Base-by-base conservation (phyloP, 495 filamentous ascomycete genomes). In the Hypoxylon rickii region DNA sequence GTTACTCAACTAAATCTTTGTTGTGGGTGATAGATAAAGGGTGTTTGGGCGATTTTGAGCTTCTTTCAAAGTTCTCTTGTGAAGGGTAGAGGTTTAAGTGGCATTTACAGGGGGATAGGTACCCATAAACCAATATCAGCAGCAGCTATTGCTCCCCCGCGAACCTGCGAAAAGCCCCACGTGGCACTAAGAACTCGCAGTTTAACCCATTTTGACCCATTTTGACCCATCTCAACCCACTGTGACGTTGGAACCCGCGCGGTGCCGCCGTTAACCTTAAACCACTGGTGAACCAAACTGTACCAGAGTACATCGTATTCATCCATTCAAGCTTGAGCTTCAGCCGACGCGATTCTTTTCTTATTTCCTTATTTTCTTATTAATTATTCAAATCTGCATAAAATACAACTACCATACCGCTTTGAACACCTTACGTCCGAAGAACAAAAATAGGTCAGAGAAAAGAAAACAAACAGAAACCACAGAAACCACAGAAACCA, bases 161-260 rank as follows among this genome's bases (percentile, higher is more conserved):
- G 26, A 51, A 44, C 58, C 47, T 53, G 47, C 37, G 19, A 54
- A 56, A 63, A 44, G 53, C 59, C 59, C 59, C 59, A 63, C 59
- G 59, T 63, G 59, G 58, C 58, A 51, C 51, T 40, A 49, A 43
- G 24, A 29, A 29, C 24, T 29, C 10, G 24, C n/a, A n/a, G n/a
- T n/a, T n/a, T n/a, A n/a, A n/a, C n/a, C n/a, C n/a, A n/a, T n/a
- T n/a, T n/a, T n/a, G n/a, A n/a, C n/a, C n/a, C n/a, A n/a, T n/a
- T n/a, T n/a, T n/a, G n/a, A n/a, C n/a, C n/a, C n/a, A n/a, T 46
- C 10, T 22, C n/a, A 32, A 10, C 16, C 37, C 34, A 15, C 38
- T 42, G 51, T 61, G 51, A 61, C 57, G 57, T 55, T 40, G 26
- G 34, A 29, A 4, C 24, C 44, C 33, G 33, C 33, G 16, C 11